Base-by-base conservation (phyloP, 2,329 filamentous ascomycete species). In the Conoideocrella luteorostrata region DNA sequence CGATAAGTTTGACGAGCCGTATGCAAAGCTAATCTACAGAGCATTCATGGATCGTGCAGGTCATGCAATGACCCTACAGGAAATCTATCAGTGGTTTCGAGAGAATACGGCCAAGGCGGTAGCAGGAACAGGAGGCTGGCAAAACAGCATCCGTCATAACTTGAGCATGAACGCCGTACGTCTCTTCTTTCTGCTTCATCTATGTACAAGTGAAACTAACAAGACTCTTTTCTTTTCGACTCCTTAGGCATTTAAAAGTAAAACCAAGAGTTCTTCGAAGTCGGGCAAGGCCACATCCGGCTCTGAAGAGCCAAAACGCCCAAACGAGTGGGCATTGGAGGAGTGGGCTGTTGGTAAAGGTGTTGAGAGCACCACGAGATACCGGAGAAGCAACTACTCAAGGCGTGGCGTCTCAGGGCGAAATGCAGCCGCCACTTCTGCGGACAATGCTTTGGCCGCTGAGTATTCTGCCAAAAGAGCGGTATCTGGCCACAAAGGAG, bases 111-210 rank as follows among this genome's bases (percentile, higher is more conserved):
- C 78, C 52, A 95, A 93, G 63, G 78, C 88, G 3, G 73, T 77
- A 44, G 93, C 89, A 57, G 80, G 78, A 4, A 79, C 72, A 41
- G 84, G 82, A 54, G 91, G 90, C 9, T 97, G 91, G 91, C 86
- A 91, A 66, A 97, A 96, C 64, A 95, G 88, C 60, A 94, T 97
- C 51, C 80, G 91, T 2, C 91, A 97, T 63, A 97, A 97, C 54
- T 70, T 97, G 7, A 95, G 88, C 38, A 96, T 97, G 90, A 97
- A 97, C 56, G 75, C 77, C 48, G 91, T 96, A 78, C 66, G 67
- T 58, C 26, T 34, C 9, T 15, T 35, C 5, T n/a, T n/a, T n/a
- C n/a, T n/a, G n/a, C n/a, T n/a, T n/a, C n/a, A n/a, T n/a, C n/a
- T 20, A 18, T 9, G n/a, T 13, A 9, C 13, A 17, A n/a, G 15